phyloP scores from a whole-genome alignment of 176 grass and related monocot species.

The Dactylis glomerata region DNA sequence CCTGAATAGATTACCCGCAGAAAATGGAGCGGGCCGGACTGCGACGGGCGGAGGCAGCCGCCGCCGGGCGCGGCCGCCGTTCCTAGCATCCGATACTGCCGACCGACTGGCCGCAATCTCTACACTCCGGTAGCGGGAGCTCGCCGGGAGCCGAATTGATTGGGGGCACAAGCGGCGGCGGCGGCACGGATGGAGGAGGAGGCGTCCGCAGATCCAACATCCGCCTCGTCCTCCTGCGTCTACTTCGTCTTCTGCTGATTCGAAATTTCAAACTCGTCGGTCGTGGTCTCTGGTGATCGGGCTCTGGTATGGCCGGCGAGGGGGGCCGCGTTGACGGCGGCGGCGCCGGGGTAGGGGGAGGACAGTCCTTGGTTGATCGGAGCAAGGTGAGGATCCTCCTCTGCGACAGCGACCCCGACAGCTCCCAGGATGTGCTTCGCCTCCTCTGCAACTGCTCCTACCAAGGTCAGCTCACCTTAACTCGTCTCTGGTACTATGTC shows the following conservation, averaged over 20 bases:
- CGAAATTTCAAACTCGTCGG: neutral
- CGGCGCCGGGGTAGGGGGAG: constrained; percentile 2
- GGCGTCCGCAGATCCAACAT: constrained; percentile 35
- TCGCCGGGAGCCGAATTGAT: neutral
- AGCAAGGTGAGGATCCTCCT: constrained; percentile 93
- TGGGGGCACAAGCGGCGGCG: neutral
- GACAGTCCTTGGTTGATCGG: constrained; percentile 64
- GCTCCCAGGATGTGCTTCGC: constrained; percentile 66
- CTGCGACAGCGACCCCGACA: constrained; percentile 68
- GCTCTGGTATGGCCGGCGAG: constrained; percentile 38
- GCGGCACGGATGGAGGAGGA: constrained; percentile 24
- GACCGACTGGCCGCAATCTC: neutral
- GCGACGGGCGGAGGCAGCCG: constrained; percentile 25
- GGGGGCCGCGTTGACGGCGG: constrained; percentile 20
- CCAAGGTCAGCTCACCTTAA: constrained; percentile 51
- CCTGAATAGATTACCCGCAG: constrained; percentile 29
- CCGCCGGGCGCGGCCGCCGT: neutral
- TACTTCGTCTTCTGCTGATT: constrained; percentile 29
- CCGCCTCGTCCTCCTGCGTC: neutral
- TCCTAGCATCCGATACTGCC: neutral
- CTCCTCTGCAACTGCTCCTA: constrained; percentile 92
- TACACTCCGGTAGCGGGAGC: neutral
- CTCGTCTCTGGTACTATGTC: neutral
- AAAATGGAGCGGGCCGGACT: constrained; percentile 18
- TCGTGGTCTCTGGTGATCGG: neutral